Evolutionary conservation across 305 asterid species (phyloP), one percentile per base, ranked within the genome.

Genomic region (Plantago coronopus): DNA sequence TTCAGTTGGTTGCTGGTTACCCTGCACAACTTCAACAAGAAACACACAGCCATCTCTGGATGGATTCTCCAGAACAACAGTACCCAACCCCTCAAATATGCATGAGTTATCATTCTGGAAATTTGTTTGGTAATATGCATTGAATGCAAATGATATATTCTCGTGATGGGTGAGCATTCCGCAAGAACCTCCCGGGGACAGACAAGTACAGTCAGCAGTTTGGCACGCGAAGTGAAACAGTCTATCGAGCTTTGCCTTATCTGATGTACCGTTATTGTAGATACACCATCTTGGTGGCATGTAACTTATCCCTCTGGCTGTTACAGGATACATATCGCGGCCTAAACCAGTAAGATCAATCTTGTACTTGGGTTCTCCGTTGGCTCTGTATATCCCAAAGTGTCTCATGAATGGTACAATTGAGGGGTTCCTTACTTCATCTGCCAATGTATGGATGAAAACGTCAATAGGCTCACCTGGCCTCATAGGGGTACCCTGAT

Each of bases 261-360:
- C 37, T 4, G 14, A 5, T 0, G 3, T 16, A 23, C 78, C 17
- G 6, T 54, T 72, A 22, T 71, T 70, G 67, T 63, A 73, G 3
- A 71, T 53, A 56, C 88, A 83, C 91, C 91, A 83, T 0, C 88
- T 61, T 1, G 27, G 7, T 1, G 91, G 91, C 85, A 83, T 75
- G 43, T 60, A 64, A 60, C 61, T 74, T 50, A 71, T 69, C 9
- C 88, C 88, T 47, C 17, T 65, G 5, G 74, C 79, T 14, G 17
- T 21, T 0, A 68, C 43, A 0, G 88, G 88, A 25, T 22, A 77
- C 3, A 65, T 45, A 29, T 77, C 75, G 0, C 82, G 79, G 0
- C 80, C 85, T 19, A 67, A 48, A 0, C 81, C 83, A 0, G 76
- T 7, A 0, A 83, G 70, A 45, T 83, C 91, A 40, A 83, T 67